phyloP scores from a whole-genome alignment of 441 rosid genomes.

The Geranium incanum region DNA sequence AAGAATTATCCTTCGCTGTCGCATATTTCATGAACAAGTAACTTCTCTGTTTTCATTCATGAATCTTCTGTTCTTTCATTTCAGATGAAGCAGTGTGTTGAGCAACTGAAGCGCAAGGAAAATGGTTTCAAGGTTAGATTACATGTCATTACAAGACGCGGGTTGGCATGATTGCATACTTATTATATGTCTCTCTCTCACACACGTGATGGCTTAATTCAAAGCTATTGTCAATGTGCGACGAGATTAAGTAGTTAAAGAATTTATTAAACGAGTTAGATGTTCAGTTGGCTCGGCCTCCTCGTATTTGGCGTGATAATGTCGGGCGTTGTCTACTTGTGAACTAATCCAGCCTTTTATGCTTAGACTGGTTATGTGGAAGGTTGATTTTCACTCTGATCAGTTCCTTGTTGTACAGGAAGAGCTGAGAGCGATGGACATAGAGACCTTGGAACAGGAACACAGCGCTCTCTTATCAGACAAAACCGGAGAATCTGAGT shows the following conservation, averaged over 20 bases:
- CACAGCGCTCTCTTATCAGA: slow-evolving; percentile 44
- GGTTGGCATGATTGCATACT: neutral
- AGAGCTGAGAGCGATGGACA: slow-evolving; percentile 46
- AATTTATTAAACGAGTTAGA: too few relatives aligned
- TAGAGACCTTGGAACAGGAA: slow-evolving; percentile 46
- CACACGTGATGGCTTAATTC: slow-evolving; percentile 10
- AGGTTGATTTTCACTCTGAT: too few relatives aligned
- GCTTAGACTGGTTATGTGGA: too few relatives aligned
- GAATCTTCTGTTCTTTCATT: slow-evolving; percentile 21
- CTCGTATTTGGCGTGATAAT: too few relatives aligned
- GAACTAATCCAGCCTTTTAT: too few relatives aligned
- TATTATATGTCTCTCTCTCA: slow-evolving; percentile 3
- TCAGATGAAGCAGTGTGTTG: slow-evolving; percentile 48
- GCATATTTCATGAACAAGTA: neutral
- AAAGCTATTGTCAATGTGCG: too few relatives aligned
- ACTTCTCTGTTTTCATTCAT: neutral
- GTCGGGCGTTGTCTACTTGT: too few relatives aligned
- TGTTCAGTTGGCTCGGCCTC: too few relatives aligned
- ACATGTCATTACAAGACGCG: neutral
- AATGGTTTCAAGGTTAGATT: slow-evolving; percentile 45
- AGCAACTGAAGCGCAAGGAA: slow-evolving; percentile 39
- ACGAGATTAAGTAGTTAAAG: too few relatives aligned
- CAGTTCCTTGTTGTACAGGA: slow-evolving; percentile 28
- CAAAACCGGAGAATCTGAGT: slow-evolving; percentile 47
- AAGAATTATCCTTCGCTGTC: neutral